Percentiles rank a stretch among this genome's conserved stretches.
Conservation (phyloP, 345 rosid genomes). For the Brassica carinata region DNA sequence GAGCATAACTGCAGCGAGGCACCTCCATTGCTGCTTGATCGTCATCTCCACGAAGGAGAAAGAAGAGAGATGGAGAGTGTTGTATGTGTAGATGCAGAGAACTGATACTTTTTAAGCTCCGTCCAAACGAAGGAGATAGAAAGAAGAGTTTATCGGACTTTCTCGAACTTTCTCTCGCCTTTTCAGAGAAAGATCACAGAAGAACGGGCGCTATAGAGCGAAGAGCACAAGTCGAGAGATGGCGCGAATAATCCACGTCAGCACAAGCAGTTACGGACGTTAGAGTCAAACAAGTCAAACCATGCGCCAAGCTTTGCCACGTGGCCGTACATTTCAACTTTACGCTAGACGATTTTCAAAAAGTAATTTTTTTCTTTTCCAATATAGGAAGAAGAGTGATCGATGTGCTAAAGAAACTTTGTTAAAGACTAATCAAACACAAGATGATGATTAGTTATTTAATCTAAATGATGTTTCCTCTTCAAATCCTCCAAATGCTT, state of each 20-base stretch:
- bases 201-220: neutral
- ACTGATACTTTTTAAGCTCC: conserved; percentile 8
- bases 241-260: conserved; percentile 44
- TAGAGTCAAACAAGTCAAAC: conserved; percentile 27
- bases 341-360: neutral
- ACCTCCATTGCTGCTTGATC: conserved; percentile 30
- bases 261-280: conserved; percentile 45
- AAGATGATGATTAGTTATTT: too few species aligned
- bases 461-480: conserved; percentile 29
- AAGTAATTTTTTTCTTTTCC: neutral
- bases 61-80: neutral
- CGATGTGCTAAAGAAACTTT: neutral
- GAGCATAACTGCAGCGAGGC: conserved; percentile 37
- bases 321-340: conserved; percentile 5
- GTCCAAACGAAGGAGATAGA: conserved; percentile 10
- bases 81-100: conserved; percentile 2
- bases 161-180: conserved; percentile 36
- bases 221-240: neutral
- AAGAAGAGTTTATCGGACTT: conserved; percentile 7
- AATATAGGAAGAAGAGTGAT: neutral
- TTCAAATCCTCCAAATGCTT: conserved; percentile 61
- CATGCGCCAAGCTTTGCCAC: conserved; percentile 13
- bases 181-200: conserved; percentile 34
- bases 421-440: neutral
- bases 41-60: conserved; percentile 39